These are phyloP conservation scores for Aspergillus floridensis DNA, from an alignment of 2,329 filamentous ascomycete genomes.

Conservation along the genomic window DNA sequence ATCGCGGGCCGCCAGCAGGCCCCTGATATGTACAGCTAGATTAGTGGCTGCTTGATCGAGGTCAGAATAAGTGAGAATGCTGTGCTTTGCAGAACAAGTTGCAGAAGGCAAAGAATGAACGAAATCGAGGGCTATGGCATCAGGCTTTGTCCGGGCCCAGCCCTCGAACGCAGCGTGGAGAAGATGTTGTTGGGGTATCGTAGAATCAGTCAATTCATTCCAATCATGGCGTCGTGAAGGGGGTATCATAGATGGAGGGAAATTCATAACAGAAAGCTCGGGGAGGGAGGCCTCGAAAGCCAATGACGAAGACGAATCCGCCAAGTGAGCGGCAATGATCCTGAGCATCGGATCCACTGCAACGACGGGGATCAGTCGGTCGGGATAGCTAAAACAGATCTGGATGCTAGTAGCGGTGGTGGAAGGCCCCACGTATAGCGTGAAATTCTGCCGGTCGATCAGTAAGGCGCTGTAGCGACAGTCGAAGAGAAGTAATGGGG, in stretches of 20 bases:
- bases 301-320: conserved; percentile 13
- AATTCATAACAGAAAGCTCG: conserved; percentile 26
- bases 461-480: conserved; percentile 3
- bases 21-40: conserved; percentile 21
- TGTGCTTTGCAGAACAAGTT: conserved; percentile 19
- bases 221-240: conserved; percentile 12
- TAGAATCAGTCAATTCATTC: conserved; percentile 2
- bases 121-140: conserved; percentile 28
- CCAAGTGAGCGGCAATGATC: conserved; percentile 15
- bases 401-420: conserved; percentile 2
- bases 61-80: conserved; percentile 25
- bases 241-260: conserved; percentile 25
- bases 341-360: conserved; percentile 22
- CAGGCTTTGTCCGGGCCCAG: conserved; percentile 23
- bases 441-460: conserved; percentile 17
- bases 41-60: conserved; percentile 24
- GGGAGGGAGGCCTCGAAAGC: conserved; percentile 8
- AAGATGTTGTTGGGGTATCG: conserved; percentile 14
- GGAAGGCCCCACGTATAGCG: conserved; percentile 11
- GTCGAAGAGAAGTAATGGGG: not conserved
- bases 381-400: conserved; percentile 21
- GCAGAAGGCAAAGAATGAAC: conserved; percentile 24
- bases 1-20: conserved; percentile 7
- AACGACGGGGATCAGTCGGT: conserved; percentile 17
- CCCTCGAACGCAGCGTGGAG: conserved; percentile 28